Percentiles rank a stretch among this genome's conserved stretches.
Conservation (phyloP, 2,329 filamentous ascomycete genomes). For the Helotiales sp. region DNA sequence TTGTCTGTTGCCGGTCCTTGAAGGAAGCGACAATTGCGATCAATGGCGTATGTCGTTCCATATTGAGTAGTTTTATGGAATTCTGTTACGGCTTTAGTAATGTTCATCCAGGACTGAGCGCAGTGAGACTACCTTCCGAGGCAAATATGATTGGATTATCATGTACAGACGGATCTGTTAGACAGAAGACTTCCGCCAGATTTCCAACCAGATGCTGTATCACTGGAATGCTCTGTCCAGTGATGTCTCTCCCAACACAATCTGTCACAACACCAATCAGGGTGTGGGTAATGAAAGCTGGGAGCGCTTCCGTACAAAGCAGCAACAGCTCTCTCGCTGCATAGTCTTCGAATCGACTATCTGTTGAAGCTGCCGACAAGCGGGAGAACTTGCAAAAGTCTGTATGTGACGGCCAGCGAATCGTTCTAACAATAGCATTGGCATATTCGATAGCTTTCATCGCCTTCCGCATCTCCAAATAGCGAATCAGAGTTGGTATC, state of each 20-base stretch:
- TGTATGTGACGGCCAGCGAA: constrained; percentile 28
- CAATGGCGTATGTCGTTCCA: constrained; percentile 68
- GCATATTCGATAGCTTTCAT: constrained; percentile 30
- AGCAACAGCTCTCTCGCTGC: constrained; percentile 23
- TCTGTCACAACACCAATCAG: constrained; percentile 67
- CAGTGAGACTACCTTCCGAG: constrained; percentile 58
- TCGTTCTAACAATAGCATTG: constrained; percentile 23
- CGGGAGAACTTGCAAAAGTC: constrained; percentile 26
- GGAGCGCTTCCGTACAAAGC: constrained; percentile 57
- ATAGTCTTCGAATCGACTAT: constrained; percentile 27
- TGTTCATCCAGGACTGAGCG: neutral
- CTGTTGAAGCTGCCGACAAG: constrained; percentile 20
- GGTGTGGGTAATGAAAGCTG: constrained; percentile 67
- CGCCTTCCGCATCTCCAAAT: constrained; percentile 27
- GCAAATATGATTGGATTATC: constrained; percentile 77
- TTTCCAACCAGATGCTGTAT: constrained; percentile 69
- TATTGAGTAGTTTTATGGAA: constrained; percentile 75
- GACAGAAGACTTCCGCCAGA: constrained; percentile 72
- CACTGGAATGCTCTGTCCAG: constrained; percentile 61
- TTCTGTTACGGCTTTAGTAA: constrained; percentile 44
- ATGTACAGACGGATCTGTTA: constrained; percentile 68
- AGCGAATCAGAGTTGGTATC: constrained; percentile 23
- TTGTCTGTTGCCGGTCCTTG: constrained; percentile 71
- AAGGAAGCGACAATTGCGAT: constrained; percentile 74
- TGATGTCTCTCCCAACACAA: constrained; percentile 67